A percentile compares a stretch with the other conserved stretches of the same genome.
Conservation (phyloP, 2,329 filamentous ascomycete species). For the Exophiala phaeomuriformis region DNA sequence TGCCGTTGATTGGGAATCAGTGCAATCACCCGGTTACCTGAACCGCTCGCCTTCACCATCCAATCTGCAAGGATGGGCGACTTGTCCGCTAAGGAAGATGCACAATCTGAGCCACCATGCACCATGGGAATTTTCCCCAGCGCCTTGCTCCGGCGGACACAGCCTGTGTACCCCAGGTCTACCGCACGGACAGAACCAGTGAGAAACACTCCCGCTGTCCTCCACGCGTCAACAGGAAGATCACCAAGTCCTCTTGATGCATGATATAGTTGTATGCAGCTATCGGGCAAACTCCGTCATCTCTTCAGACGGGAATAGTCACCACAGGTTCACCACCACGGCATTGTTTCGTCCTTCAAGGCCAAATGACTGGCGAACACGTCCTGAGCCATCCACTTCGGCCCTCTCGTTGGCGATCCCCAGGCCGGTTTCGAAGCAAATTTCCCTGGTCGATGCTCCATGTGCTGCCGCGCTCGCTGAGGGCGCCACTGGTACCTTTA, state of each 20-base stretch:
- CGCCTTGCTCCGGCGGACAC: no score
- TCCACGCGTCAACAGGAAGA: background rate
- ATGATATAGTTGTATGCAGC: background rate
- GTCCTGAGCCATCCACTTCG: slow-evolving; percentile 1
- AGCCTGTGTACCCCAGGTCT: no score
- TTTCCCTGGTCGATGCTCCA: slow-evolving; percentile 10
- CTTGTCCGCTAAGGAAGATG: no score
- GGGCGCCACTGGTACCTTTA: background rate
- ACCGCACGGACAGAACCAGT: background rate
- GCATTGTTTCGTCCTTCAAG: background rate
- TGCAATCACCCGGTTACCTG: no score
- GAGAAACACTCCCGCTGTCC: background rate
- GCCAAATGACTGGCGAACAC: slow-evolving; percentile 13
- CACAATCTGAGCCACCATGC: no score
- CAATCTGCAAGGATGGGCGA: no score
- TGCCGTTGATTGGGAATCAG: no score
- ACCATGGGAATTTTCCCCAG: no score
- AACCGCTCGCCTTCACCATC: no score
- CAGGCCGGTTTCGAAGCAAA: slow-evolving; percentile 13
- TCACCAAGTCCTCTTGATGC: background rate
- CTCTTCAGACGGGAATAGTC: slow-evolving; percentile 1
- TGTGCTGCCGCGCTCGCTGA: background rate
- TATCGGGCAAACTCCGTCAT: background rate
- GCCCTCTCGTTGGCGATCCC: background rate
- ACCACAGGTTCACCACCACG: background rate